Evolutionary conservation across 306 rosid species (phyloP).

Genomic region (Sechiopsis laciniata): DNA sequence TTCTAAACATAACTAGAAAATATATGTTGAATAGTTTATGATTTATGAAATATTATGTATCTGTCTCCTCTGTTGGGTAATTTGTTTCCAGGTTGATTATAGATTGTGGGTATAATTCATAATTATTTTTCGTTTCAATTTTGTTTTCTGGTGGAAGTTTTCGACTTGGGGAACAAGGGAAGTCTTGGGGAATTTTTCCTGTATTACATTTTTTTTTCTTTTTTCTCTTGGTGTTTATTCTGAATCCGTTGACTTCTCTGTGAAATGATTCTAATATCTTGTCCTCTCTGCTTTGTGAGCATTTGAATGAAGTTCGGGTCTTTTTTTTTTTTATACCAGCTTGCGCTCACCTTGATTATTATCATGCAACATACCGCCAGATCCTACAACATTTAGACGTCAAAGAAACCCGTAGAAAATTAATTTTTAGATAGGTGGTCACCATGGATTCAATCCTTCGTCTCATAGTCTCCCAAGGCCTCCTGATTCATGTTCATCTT

Average conservation of each 20-base stretch:
- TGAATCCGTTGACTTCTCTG: background rate
- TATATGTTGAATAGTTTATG: no score
- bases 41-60: background rate
- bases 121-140: background rate
- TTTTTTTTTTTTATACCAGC: no score
- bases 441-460: no score
- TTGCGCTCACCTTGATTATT: no score
- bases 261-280: constrained; percentile 8
- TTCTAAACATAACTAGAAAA: background rate
- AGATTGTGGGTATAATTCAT: background rate
- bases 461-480: no score
- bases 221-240: background rate
- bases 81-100: constrained; percentile 2
- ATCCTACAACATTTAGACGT: no score
- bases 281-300: background rate
- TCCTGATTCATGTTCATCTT: background rate
- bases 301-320: background rate
- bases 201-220: background rate
- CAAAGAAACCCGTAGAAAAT: no score
- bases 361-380: no score
- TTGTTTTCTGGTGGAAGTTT: background rate
- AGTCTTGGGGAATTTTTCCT: background rate
- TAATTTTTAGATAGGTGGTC: no score
- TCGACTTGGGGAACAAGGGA: background rate
- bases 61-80: background rate